Evolutionary conservation across 192 early-diverging fungal genomes (phyloP).

Genomic region (Coemansia sp.): DNA sequence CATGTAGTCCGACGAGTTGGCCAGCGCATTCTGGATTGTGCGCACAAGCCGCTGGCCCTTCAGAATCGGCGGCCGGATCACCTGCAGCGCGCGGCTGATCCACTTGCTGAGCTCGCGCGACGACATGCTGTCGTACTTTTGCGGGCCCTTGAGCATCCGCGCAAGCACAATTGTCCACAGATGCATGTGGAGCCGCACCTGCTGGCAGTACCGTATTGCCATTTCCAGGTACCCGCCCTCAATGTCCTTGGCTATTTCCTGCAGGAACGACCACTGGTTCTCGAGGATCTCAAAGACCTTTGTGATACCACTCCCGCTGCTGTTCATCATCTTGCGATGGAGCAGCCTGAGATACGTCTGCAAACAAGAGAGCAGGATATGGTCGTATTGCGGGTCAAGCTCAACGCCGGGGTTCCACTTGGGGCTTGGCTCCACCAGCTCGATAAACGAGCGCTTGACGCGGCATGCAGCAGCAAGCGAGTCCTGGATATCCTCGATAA

Average conservation of each 20-base stretch:
- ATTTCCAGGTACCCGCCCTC: slow-evolving; percentile 74
- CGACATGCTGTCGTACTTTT: slow-evolving; percentile 28
- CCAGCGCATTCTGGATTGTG: slow-evolving; percentile 50
- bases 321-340: slow-evolving; percentile 66
- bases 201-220: slow-evolving; percentile 73
- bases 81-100: slow-evolving; percentile 44
- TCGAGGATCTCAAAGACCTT: slow-evolving; percentile 81
- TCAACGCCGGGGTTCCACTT: slow-evolving; percentile 70
- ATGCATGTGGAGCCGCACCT: slow-evolving; percentile 34
- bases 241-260: slow-evolving; percentile 65
- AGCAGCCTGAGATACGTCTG: slow-evolving; percentile 78
- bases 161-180: slow-evolving; percentile 35
- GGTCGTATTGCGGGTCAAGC: slow-evolving; percentile 69
- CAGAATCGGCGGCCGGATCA: slow-evolving; percentile 44
- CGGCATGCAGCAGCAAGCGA: slow-evolving; percentile 68
- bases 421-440: slow-evolving; percentile 58
- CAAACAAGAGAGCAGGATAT: slow-evolving; percentile 67
- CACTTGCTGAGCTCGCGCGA: slow-evolving; percentile 50
- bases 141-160: slow-evolving; percentile 36
- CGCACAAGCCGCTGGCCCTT: slow-evolving; percentile 52
- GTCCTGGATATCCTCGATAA: slow-evolving; percentile 77
- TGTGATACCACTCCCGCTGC: slow-evolving; percentile 57
- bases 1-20: slow-evolving; percentile 75
- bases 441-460: slow-evolving; percentile 70
- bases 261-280: slow-evolving; percentile 80